Evolutionary conservation across 805 yeast genomes (phyloP).

Genomic region (Wickerhamiella dianesei): DNA sequence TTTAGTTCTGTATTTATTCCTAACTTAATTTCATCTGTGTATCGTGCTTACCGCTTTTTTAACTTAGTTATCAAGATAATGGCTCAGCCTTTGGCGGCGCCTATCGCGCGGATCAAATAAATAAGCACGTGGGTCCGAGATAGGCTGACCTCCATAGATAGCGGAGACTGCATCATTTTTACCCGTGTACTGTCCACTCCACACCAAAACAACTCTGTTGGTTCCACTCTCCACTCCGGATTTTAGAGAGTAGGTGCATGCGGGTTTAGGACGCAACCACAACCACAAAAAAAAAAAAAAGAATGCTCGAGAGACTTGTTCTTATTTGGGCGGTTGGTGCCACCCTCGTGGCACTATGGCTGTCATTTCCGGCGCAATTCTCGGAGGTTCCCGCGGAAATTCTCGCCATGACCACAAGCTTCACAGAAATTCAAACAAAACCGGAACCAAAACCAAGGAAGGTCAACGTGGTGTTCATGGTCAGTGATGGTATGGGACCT

Average conservation of each 20-base stretch:
- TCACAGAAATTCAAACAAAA: too few species aligned
- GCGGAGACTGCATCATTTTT: too few species aligned
- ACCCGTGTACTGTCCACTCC: too few species aligned
- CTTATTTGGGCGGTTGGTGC: conserved; percentile 3
- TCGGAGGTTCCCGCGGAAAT: not conserved
- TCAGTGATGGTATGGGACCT: conserved; percentile 94
- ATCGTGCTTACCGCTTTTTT: not conserved
- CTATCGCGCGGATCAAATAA: not conserved
- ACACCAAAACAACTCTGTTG: not conserved
- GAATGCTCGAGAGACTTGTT: not conserved
- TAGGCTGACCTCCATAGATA: too few species aligned
- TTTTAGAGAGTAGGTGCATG: too few species aligned
- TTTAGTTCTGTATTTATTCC: conserved; percentile 6
- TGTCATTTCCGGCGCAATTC: not conserved
- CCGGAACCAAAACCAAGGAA: conserved; percentile 27
- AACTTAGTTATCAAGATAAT: not conserved
- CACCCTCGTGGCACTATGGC: not conserved
- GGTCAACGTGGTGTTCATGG: conserved; percentile 72
- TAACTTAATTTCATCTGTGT: not conserved
- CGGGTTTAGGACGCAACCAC: too few species aligned
- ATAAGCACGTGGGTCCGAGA: not conserved
- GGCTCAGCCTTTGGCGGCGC: not conserved
- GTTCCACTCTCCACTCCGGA: not conserved
- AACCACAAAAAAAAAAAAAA: too few species aligned
- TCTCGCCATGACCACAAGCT: too few species aligned